phyloP scores from a whole-genome alignment of 1,139 yeast genomes.

The Williopsis jadinii region DNA sequence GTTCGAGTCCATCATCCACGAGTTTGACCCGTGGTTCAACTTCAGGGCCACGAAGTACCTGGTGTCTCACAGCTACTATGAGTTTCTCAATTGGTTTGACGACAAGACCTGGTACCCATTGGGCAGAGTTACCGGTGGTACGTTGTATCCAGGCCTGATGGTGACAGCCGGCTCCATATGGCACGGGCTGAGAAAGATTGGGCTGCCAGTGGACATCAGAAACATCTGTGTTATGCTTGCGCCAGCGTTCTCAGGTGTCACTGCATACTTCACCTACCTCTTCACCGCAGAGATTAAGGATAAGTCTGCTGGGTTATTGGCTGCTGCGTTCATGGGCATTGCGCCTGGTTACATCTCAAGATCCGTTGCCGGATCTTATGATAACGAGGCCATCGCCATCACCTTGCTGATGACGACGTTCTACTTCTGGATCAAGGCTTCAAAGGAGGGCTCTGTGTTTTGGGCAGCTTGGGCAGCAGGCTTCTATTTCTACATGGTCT shows the following conservation, averaged over 20 bases:
- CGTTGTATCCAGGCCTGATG: conserved; percentile 97
- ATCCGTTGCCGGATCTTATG: conserved; percentile 98
- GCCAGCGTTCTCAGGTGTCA: conserved; percentile 91
- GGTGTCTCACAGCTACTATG: conserved; percentile 76
- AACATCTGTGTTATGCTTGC: conserved; percentile 94
- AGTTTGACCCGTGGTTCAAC: conserved; percentile 99
- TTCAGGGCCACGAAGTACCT: conserved; percentile 90
- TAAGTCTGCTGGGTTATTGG: conserved; percentile 80
- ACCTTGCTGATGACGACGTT: conserved; percentile 93
- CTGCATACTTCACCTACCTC: conserved; percentile 88
- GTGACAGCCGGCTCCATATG: conserved; percentile 90
- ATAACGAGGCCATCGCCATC: conserved; percentile 98
- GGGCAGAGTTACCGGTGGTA: conserved; percentile 99
- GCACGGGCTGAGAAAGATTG: conserved; percentile 58
- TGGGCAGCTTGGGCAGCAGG: conserved; percentile 82
- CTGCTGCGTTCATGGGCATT: conserved; percentile 94
- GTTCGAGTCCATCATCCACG: conserved; percentile 95
- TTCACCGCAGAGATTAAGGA: conserved; percentile 90
- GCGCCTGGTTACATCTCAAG: conserved; percentile 98
- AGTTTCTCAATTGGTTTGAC: conserved; percentile 96
- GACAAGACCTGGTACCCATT: conserved; percentile 99
- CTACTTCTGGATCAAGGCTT: conserved; percentile 90
- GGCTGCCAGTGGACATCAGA: conserved; percentile 88
- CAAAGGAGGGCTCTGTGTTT: conserved; percentile 83
- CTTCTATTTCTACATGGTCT: conserved; percentile 96